Base-by-base conservation (phyloP, 2,329 filamentous ascomycete genomes). In the Aureobasidium musti region DNA sequence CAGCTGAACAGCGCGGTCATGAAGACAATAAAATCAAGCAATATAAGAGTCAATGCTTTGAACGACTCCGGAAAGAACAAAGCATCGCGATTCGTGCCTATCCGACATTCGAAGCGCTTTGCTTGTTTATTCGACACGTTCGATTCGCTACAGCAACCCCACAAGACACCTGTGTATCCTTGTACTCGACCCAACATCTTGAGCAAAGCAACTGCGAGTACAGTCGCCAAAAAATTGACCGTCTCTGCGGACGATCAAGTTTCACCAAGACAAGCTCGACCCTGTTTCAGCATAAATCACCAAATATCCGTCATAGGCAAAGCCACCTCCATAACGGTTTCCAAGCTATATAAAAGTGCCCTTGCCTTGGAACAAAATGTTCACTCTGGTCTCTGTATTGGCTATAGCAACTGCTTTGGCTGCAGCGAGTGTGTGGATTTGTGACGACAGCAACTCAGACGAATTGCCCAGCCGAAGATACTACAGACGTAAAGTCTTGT, bases 351-450 rank as follows among this genome's bases (percentile, higher is more conserved):
- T 45, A 59, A 26, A 26, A 30, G 23, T 7, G 23, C 8, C 17
- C 33, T 21, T 37, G 8, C 17, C 23, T 30, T 30, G 47, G n/a
- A 30, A 30, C 41, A 43, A 64, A 10, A 64, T 64, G 61, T 64
- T 64, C 21, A 64, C 61, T 35, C 37, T 64, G 17, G 26, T 64
- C 28, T 64, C 61, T 33, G 47, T 64, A n/a, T 19, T 64, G 35
- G 49, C 37, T 35, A 45, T 64, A 35, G 61, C 61, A 19, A 53
- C 61, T 43, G 47, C 39, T 45, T 17, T 54, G 11, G 37, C 49
- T 35, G 61, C 61, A 35, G 61, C 61, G 28, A 64, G 61, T 35
- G n/a, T 54, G 1, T 64, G 61, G 61, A 33, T 54, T 30, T 54
- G 61, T 10, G 26, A 54, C 35, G 61, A 49, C 13, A 49, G 26